Evolutionary conservation across 345 rosid genomes (phyloP), one percentile per base, ranked within the genome.

Genomic region (Gossypium longicalyx): DNA sequence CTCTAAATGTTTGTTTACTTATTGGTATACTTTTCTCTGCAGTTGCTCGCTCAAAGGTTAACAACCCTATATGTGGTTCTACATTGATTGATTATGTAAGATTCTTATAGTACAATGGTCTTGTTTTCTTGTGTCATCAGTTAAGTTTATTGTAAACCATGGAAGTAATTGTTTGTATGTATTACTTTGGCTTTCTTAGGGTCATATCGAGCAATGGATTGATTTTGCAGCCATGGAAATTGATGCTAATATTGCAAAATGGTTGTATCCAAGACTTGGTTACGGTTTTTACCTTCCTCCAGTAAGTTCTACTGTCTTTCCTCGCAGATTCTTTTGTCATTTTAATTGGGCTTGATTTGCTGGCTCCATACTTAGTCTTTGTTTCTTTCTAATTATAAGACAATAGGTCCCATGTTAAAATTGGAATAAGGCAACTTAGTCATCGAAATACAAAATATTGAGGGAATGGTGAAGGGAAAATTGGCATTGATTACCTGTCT

Each of bases 191-290:
- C 68, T 67, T 12, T 29, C 25, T 17, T 67, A 96, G 99, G 99
- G 84, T 44, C 97, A 22, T 51, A 84, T 93, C 49, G 97, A 96
- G 84, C 99, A 96, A 56, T 96, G 99, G 99, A 96, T 87, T 78
- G 98, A 96, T 76, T 93, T 96, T 61, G 72, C 91, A 67, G 15
- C 98, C 1, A 45, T 82, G 77, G 99, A 96, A 89, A 76, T 96
- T 84, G 97, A 96, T 83, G 77, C 85, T 63, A 72, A 91, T 86
- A 78, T 93, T 34, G 0, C 54, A 47, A 75, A 16, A 53, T 96
- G 98, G 99, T 17, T 76, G 1, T 78, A 75, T 60, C 95, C 97
- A 47, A 88, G 97, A 82, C 34, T 78, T 76, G 98, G 97, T 4
- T 79, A 2, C 66, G 70, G 22, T 34, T 88, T 77, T 2, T 87